A percentile compares a stretch with the other conserved stretches of the same genome.
These are phyloP conservation scores for Cordyceps javanica DNA, from an alignment of 2,329 filamentous ascomycete genomes.

Conservation along the genomic window DNA sequence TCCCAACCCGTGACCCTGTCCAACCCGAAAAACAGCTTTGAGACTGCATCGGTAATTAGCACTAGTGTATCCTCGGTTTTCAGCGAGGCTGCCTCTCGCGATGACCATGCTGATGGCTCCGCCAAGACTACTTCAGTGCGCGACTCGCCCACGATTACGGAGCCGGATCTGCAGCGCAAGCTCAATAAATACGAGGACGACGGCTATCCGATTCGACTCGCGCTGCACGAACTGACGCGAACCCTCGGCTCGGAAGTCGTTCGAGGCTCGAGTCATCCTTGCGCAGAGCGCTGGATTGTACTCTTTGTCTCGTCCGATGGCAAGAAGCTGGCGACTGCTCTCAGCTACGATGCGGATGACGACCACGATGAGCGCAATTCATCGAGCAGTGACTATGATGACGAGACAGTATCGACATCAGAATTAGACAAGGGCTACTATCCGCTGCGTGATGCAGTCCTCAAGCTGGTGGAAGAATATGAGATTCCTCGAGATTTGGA, in stretches of 20 bases:
- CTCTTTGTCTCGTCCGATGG: conserved; percentile 73
- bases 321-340: conserved; percentile 60
- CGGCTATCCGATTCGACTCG: conserved; percentile 58
- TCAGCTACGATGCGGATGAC: conserved; percentile 64
- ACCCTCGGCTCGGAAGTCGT: conserved; percentile 57
- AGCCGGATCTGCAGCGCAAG: conserved; percentile 37
- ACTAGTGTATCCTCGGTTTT: conserved; percentile 66
- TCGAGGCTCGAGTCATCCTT: conserved; percentile 68
- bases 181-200: conserved; percentile 55
- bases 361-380: conserved; percentile 54
- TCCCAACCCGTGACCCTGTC: conserved; percentile 63
- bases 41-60: conserved; percentile 65
- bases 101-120: conserved; percentile 55
- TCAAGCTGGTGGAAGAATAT: conserved; percentile 75
- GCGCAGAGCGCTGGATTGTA: conserved; percentile 76
- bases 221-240: conserved; percentile 65
- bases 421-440: conserved; percentile 76
- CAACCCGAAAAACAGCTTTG: conserved; percentile 49
- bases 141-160: conserved; percentile 47
- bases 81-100: conserved; percentile 61
- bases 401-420: conserved; percentile 54
- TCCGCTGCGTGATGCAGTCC: conserved; percentile 70
- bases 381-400: conserved; percentile 53
- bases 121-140: conserved; percentile 43
- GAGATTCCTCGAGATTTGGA: conserved; percentile 67